A percentile compares a stretch with the other conserved stretches of the same genome.
Conservation (phyloP, 2,329 filamentous ascomycete species). For the Neofusicoccum ribis region DNA sequence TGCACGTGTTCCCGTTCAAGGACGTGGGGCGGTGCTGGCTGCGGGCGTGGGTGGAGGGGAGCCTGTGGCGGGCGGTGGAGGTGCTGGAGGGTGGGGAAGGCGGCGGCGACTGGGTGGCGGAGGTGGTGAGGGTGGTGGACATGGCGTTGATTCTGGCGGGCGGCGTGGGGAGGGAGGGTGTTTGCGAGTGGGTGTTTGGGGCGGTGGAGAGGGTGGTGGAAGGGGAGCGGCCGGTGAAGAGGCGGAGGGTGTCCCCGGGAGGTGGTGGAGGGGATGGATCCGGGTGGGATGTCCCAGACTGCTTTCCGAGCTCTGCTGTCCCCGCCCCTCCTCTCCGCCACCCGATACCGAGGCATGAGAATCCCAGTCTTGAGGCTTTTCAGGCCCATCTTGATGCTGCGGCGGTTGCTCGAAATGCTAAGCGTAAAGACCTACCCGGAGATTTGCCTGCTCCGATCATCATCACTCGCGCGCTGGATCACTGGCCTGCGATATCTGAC, state of each 20-base stretch:
- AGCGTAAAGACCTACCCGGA: neutral
- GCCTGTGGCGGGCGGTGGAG: conserved; percentile 60
- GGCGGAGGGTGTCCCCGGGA: conserved; percentile 22
- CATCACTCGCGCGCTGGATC: conserved; percentile 62
- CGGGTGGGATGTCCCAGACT: neutral
- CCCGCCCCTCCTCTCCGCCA: conserved; percentile 22
- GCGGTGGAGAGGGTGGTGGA: conserved; percentile 5
- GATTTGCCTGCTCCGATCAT: conserved; percentile 58
- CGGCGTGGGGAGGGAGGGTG: neutral
- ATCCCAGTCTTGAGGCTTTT: conserved; percentile 30
- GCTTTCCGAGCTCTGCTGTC: conserved; percentile 34
- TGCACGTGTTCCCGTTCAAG: conserved; percentile 69
- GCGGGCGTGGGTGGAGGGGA: conserved; percentile 69
- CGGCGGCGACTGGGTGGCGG: conserved; percentile 51
- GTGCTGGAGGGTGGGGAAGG: conserved; percentile 24
- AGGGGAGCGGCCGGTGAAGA: conserved; percentile 33
- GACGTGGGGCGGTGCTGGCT: conserved; percentile 69
- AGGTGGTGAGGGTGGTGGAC: conserved; percentile 68
- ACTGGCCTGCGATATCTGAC: conserved; percentile 75
- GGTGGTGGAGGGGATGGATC: neutral
- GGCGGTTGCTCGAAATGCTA: neutral
- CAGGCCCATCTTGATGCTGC: conserved; percentile 27
- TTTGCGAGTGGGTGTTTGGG: conserved; percentile 7
- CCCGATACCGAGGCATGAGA: conserved; percentile 10
- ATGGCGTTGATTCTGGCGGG: conserved; percentile 72